Conservation (phyloP, 208 protist genomes). For the Cochliopodium minus region DNA sequence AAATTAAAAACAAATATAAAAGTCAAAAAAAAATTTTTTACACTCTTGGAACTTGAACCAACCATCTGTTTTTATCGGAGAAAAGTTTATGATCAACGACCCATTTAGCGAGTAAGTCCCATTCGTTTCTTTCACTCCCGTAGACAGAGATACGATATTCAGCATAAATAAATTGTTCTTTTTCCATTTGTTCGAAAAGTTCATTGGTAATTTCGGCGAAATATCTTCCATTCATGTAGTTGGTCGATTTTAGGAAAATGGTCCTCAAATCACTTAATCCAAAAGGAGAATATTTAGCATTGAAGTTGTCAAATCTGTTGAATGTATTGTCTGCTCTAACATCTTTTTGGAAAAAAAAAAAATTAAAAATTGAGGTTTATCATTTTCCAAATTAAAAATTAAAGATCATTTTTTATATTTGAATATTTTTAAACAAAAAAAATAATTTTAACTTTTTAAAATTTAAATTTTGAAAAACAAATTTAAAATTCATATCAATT, state of each 20-base stretch:
- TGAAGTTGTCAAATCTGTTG: conserved; percentile 55
- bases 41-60: conserved; percentile 77
- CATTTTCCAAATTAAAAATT: too few species aligned
- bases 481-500: too few species aligned
- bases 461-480: too few species aligned
- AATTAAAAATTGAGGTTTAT: too few species aligned
- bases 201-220: conserved; percentile 66
- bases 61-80: conserved; percentile 78
- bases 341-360: too few species aligned
- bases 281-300: conserved; percentile 13
- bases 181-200: conserved; percentile 50
- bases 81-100: conserved; percentile 78
- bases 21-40: conserved; percentile 32
- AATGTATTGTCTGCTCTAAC: conserved; percentile 32
- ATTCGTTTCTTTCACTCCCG: conserved; percentile 60
- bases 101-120: conserved; percentile 79
- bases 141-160: conserved; percentile 56
- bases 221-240: conserved; percentile 54
- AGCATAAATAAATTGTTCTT: conserved; percentile 56
- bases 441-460: too few species aligned
- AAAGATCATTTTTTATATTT: too few species aligned
- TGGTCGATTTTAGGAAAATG: conserved; percentile 17
- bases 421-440: too few species aligned
- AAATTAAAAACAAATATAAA: conserved; percentile 7
- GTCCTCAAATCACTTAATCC: conserved; percentile 11